Evolutionary conservation across 768 basidiomycete species (phyloP).

Genomic region (Mrakia gelida): DNA sequence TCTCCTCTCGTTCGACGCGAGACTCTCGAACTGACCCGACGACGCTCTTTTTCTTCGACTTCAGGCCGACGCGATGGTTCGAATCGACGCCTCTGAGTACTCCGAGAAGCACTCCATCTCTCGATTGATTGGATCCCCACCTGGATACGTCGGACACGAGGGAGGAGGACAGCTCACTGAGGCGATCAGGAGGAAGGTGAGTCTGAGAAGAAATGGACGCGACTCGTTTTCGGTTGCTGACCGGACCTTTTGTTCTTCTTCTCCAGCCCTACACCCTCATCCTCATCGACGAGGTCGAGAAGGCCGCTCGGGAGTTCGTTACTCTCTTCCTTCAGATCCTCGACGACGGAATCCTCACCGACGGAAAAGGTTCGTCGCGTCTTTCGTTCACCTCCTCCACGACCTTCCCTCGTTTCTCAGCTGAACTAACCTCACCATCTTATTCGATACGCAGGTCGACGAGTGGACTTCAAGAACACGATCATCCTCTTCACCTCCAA

Average conservation of each 20-base stretch:
- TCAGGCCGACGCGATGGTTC: slow-evolving; percentile 42
- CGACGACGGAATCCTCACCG: slow-evolving; percentile 49
- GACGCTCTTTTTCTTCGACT: background rate
- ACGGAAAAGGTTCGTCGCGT: slow-evolving; percentile 37
- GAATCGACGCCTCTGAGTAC: slow-evolving; percentile 34
- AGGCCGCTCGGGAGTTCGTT: slow-evolving; percentile 48
- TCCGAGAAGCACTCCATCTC: slow-evolving; percentile 43
- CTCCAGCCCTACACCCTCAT: slow-evolving; percentile 42
- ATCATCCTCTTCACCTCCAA: slow-evolving; percentile 45
- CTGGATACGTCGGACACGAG: slow-evolving; percentile 46
- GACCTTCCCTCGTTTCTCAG: no score
- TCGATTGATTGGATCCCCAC: slow-evolving; percentile 43
- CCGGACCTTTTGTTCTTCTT: no score
- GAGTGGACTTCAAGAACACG: slow-evolving; percentile 47
- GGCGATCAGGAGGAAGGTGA: slow-evolving; percentile 39
- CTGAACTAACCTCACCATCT: no score
- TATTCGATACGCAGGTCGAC: slow-evolving; percentile 36
- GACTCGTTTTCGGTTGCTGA: no score
- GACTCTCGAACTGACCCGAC: background rate
- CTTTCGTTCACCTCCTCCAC: no score
- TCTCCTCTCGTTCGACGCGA: background rate
- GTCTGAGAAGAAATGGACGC: no score
- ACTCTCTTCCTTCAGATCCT: slow-evolving; percentile 49
- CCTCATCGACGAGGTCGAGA: slow-evolving; percentile 48
- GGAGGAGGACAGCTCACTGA: slow-evolving; percentile 45